Base-by-base conservation (phyloP, 495 filamentous ascomycete species). In the Trichoderma reesei region DNA sequence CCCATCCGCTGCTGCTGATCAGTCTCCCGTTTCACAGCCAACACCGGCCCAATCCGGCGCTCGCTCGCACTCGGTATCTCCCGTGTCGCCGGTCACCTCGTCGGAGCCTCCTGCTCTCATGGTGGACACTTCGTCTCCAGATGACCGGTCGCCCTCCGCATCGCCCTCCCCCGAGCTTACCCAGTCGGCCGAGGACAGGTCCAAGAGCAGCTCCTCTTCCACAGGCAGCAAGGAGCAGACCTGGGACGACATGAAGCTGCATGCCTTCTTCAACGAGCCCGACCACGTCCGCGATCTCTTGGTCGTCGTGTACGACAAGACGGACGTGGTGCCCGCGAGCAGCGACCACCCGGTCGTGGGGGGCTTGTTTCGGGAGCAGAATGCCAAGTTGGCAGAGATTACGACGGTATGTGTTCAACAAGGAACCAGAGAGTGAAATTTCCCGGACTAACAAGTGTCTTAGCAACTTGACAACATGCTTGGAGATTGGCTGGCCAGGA, bases 261-360 rank as follows among this genome's bases (percentile, higher is more conserved):
- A 90, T 59, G 86, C 89, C 20, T 98, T 96, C 76, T 86, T 98
- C 68, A 93, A 98, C 66, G 91, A 94, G 69, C 88, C 89, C 51
- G 87, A 83, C n/a, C 92, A 96, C 65, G 89, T 98, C 67, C 85
- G 90, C 51, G 94, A 98, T 71, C 79, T 98, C 71, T 83, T 97
- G 62, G 81, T 92, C 9, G 88, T 98, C 59, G 91, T 98, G 36
- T 90, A 96, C 71, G 92, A 97, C 73, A 94, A 90, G 74, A 88
- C 84, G 31, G 88, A 89, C 64, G 85, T 92, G 39, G 82, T 84
- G 61, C 89, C 90, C 38, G 87, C 88, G 11, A 83, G 86, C 0
- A 82, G 84, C 38, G 90, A 96, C 59, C 91, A 98, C 77, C 92
- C 93, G 1, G 80, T 96, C 34, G 90, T 90, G 34, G 84, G 84